These are phyloP conservation scores for Pterocarpus santalinus DNA, from an alignment of 306 rosid species.

Conservation along the genomic window DNA sequence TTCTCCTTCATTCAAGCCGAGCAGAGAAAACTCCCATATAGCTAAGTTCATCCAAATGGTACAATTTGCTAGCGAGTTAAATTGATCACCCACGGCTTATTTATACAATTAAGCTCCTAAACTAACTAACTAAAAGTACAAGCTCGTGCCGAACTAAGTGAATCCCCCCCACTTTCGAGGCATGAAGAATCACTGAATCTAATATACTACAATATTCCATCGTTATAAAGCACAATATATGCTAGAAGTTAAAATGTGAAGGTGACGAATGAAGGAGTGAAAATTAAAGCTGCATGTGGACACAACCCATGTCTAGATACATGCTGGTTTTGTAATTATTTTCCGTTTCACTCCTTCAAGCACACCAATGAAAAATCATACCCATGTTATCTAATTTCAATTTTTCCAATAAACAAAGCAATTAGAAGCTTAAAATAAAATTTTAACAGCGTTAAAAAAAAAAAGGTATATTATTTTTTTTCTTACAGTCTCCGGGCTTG, in stretches of 20 bases:
- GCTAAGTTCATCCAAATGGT: background rate
- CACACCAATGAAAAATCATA: background rate
- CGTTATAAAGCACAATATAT: no score
- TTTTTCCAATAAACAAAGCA: background rate
- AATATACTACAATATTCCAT: background rate
- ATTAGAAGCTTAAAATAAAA: background rate
- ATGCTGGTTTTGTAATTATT: background rate
- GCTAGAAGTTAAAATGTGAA: no score
- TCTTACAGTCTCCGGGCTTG: slow-evolving; percentile 83
- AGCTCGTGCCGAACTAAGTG: background rate
- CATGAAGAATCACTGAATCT: background rate
- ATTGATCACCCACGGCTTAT: background rate
- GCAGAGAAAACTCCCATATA: background rate
- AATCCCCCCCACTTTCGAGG: background rate
- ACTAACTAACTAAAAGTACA: background rate
- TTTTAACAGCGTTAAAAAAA: background rate
- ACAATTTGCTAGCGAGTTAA: background rate
- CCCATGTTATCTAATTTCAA: slow-evolving; percentile 10
- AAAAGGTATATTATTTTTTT: background rate
- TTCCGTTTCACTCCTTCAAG: background rate
- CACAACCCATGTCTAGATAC: slow-evolving; percentile 47
- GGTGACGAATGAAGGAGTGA: background rate
- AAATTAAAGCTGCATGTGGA: slow-evolving; percentile 37
- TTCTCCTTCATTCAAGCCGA: background rate
- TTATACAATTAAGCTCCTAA: background rate